phyloP scores from a whole-genome alignment of 2,329 filamentous ascomycete species.

The Diaporthe humulicola region DNA sequence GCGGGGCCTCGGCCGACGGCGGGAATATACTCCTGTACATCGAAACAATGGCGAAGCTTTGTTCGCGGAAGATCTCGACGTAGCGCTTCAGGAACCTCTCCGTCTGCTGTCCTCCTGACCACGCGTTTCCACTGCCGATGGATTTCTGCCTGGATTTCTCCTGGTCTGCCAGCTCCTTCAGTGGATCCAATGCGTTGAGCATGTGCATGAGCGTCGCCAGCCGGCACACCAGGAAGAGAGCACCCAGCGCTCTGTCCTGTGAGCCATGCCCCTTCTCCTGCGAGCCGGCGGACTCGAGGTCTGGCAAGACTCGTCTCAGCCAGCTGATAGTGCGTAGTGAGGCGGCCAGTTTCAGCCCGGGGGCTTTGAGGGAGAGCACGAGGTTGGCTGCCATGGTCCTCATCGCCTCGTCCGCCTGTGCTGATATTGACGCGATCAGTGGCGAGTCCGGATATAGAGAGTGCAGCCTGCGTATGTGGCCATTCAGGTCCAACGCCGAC shows the following conservation, averaged over 20 bases:
- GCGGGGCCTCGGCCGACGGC: constrained; percentile 54
- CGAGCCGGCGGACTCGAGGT: constrained; percentile 67
- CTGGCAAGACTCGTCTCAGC: constrained; percentile 88
- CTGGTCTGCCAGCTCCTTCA: constrained; percentile 91
- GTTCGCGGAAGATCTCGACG: constrained; percentile 97
- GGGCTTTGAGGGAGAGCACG: constrained; percentile 80
- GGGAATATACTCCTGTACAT: constrained; percentile 94
- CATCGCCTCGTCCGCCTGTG: constrained; percentile 88
- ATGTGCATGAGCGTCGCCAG: constrained; percentile 83
- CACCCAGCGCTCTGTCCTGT: constrained; percentile 79
- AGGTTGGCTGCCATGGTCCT: constrained; percentile 89
- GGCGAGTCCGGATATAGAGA: constrained; percentile 84
- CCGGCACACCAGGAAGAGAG: constrained; percentile 89
- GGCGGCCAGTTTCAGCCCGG: constrained; percentile 86
- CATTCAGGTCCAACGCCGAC: constrained; percentile 89
- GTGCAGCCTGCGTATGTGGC: constrained; percentile 90
- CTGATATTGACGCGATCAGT: constrained; percentile 78
- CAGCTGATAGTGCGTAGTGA: constrained; percentile 93
- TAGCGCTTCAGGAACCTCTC: constrained; percentile 95
- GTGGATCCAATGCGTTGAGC: constrained; percentile 85
- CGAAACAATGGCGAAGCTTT: constrained; percentile 95
- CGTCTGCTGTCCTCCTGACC: constrained; percentile 87
- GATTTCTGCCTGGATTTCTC: constrained; percentile 70
- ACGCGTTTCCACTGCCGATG: constrained; percentile 56
- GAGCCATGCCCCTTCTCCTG: constrained; percentile 48